phyloP scores from a whole-genome alignment of 2,329 filamentous ascomycete genomes.

The Fusarium dimerum region DNA sequence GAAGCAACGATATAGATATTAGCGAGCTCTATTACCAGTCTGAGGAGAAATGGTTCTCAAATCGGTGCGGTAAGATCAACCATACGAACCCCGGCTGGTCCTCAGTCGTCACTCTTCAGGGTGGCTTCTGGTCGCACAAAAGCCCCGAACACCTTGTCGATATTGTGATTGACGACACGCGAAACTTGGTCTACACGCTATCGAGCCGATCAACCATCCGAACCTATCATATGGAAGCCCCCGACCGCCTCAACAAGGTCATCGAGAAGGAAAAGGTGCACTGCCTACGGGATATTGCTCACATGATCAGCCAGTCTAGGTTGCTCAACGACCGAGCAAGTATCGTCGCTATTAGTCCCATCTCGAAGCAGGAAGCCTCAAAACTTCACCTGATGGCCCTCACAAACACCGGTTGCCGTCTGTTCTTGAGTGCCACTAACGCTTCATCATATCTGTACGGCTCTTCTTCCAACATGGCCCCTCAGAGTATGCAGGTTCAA shows the following conservation, averaged over 20 bases:
- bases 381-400: constrained; percentile 88
- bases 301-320: constrained; percentile 76
- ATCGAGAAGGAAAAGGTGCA: constrained; percentile 66
- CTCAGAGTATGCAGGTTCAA: constrained; percentile 96
- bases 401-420: constrained; percentile 84
- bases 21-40: constrained; percentile 96
- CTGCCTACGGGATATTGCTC: constrained; percentile 73
- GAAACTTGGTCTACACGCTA: constrained; percentile 87
- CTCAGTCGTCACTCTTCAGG: constrained; percentile 57
- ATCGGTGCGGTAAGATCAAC: constrained; percentile 83
- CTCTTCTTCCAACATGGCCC: constrained; percentile 63
- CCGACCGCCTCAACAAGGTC: constrained; percentile 61
- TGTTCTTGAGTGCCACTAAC: constrained; percentile 89
- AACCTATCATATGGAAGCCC: constrained; percentile 80
- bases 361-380: constrained; percentile 75
- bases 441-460: constrained; percentile 67
- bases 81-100: constrained; percentile 77
- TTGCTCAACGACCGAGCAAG: constrained; percentile 69
- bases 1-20: constrained; percentile 78
- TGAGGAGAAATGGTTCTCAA: constrained; percentile 95
- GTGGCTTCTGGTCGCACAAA: constrained; percentile 53
- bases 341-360: constrained; percentile 84
- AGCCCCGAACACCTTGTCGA: constrained; percentile 68
- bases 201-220: constrained; percentile 87
- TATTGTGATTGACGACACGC: constrained; percentile 85